Evolutionary conservation across 78 protist species (phyloP), one percentile per base, ranked within the genome.

Genomic region (Chrysochromulina parva): DNA sequence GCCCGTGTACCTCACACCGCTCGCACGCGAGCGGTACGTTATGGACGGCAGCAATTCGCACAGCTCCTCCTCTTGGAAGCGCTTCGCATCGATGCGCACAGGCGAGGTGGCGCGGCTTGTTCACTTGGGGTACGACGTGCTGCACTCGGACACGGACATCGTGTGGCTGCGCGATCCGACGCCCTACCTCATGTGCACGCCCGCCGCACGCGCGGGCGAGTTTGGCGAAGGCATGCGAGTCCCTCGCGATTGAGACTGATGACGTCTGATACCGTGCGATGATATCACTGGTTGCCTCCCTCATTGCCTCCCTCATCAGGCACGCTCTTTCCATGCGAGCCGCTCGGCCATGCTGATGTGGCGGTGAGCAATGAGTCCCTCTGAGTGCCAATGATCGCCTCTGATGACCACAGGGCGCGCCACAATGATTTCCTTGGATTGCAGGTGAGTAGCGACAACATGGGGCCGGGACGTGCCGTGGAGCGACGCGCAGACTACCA

Each of bases 111-210:
- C 62, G 62, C 10, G 10, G 20, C 16, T 57, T 14, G 69, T 82
- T 50, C 6, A 2, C 9, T 26, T 10, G 6, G 88, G 88, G 7
- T 82, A 82, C 88, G 16, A 11, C 0, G 88, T 82, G 69, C 13
- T 82, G 47, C 50, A 38, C 16, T 14, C 88, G 17, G 88, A 82
- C 88, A 2, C n/a, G 11, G 88, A 82, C 67, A 67, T 82, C n/a
- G 19, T 82, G 13, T 57, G 38, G 69, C 53, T 82, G 53, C 62
- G 67, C 14, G 24, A n/a, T 53, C 88, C 88, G 24, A 9, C 3
- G 48, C 88, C 88, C 2, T 57, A 28, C 67, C 53, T 82, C n/a
- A 74, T 48, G 82, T 74, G 82, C 55, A 1, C 28, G 78, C 26
- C 6, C 13, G 57, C 19, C 13, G 82, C 57, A 3, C 38, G 38